Evolutionary conservation across 257 asterid genomes (phyloP).

Genomic region (Solanum lycopersicoides): DNA sequence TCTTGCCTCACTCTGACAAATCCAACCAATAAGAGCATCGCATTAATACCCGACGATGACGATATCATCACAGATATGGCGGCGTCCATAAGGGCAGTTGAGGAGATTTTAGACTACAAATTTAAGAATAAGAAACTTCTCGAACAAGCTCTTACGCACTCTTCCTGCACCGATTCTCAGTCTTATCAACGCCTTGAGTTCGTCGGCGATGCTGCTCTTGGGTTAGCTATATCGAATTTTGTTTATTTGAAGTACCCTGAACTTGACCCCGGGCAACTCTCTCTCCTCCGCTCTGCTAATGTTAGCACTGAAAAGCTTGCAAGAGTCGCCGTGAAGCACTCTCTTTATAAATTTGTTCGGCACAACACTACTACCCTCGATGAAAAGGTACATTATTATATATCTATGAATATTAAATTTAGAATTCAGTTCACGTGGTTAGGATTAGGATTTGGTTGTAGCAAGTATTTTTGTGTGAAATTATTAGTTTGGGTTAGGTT

Average conservation of each 20-base stretch:
- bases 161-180: slow-evolving; percentile 45
- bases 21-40: neutral
- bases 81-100: slow-evolving; percentile 35
- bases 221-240: slow-evolving; percentile 41
- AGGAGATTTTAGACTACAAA: slow-evolving; percentile 31
- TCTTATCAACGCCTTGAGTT: slow-evolving; percentile 85
- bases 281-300: slow-evolving; percentile 68
- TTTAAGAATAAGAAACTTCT: slow-evolving; percentile 43
- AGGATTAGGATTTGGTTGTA: neutral
- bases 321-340: slow-evolving; percentile 58
- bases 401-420: too few relatives aligned
- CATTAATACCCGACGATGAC: neutral
- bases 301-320: slow-evolving; percentile 84
- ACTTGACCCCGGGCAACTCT: slow-evolving; percentile 51
- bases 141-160: slow-evolving; percentile 68
- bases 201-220: slow-evolving; percentile 71
- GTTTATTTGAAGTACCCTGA: slow-evolving; percentile 40
- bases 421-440: neutral
- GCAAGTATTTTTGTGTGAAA: neutral
- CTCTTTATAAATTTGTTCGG: slow-evolving; percentile 45
- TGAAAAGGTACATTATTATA: slow-evolving; percentile 21
- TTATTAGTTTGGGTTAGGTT: neutral
- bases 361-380: slow-evolving; percentile 45
- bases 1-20: neutral
- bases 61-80: slow-evolving; percentile 18